phyloP scores from a whole-genome alignment of 2,329 filamentous ascomycete species.

The Calonectria honghensis region DNA sequence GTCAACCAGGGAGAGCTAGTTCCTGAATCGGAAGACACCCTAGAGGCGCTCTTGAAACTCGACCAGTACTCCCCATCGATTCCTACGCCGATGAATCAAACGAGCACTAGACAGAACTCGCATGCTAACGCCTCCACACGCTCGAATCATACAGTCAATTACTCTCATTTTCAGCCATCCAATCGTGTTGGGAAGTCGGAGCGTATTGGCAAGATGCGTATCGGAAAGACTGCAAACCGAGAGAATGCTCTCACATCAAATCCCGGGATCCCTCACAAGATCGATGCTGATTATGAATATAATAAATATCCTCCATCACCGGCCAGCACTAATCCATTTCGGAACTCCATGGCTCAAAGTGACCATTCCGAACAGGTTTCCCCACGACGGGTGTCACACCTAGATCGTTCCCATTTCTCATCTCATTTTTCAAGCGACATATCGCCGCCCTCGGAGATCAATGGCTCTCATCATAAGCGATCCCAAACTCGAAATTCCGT shows the following conservation, averaged over 20 bases:
- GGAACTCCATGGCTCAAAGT: background rate
- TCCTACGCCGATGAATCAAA: background rate
- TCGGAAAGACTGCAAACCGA: conserved; percentile 26
- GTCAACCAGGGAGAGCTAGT: background rate
- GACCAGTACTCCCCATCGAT: background rate
- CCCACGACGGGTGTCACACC: no score
- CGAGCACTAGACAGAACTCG: no score
- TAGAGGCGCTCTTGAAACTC: background rate
- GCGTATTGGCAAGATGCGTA: background rate
- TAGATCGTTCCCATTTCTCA: background rate
- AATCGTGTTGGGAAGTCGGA: conserved; percentile 2
- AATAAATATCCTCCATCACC: background rate
- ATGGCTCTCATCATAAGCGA: background rate
- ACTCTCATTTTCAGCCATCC: background rate
- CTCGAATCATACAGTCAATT: background rate
- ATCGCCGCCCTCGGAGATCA: background rate
- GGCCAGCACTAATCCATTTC: background rate
- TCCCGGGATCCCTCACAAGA: background rate
- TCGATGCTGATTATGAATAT: background rate
- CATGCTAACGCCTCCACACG: background rate
- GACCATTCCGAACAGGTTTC: background rate
- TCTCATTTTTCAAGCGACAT: background rate
- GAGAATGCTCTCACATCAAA: background rate
- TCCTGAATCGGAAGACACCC: background rate
- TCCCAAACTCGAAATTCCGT: no score